Evolutionary conservation across 805 yeast genomes (phyloP), one percentile per base, ranked within the genome.

Genomic region (Diddensiella caesifluorescens): DNA sequence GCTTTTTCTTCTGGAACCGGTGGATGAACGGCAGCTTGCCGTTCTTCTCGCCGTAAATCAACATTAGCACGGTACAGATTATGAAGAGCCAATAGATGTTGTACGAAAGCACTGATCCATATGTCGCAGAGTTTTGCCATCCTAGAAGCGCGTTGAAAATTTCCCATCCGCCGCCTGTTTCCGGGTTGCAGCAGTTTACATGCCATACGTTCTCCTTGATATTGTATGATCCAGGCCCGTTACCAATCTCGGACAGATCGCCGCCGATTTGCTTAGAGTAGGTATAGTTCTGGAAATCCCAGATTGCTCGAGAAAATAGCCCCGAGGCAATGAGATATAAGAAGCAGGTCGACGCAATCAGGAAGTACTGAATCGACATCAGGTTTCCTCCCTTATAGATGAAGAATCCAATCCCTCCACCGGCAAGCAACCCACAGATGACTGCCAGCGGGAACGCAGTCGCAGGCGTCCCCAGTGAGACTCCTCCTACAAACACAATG

Each of bases 101-200:
- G 72, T 90, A 90, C 37, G 89, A 77, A 41, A 90, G 68, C 46
- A 90, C 89, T 4, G 96, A 86, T 44, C 97, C 95, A 61, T 85
- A 75, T 51, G 95, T 87, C 46, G 96, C 97, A 41, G 95, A 77
- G 67, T 90, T 90, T 69, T 88, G 95, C 98, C 98, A 90, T 49
- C 97, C 98, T 50, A 90, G 70, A 44, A 90, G 64, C 21, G 97
- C 86, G 60, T 90, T 90, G 74, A 90, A 90, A 48, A 90, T 80
- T 75, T 88, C 95, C 97, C 97, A 90, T 69, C 97, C 97, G 54
- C 81, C 79, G 65, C 83, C 90, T 45, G 73, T 70, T 64, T 83
- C 89, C 35, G 97, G 97, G 66, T 88, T 88, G 71, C 97, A 90
- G 69, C 97, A 90, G 74, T 90, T 88, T 48, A 90, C 94, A 68